Percentiles rank a stretch among this genome's conserved stretches.
Evolutionary conservation across 2,329 filamentous ascomycete genomes (phyloP).

Genomic region (Colletotrichum melonis): DNA sequence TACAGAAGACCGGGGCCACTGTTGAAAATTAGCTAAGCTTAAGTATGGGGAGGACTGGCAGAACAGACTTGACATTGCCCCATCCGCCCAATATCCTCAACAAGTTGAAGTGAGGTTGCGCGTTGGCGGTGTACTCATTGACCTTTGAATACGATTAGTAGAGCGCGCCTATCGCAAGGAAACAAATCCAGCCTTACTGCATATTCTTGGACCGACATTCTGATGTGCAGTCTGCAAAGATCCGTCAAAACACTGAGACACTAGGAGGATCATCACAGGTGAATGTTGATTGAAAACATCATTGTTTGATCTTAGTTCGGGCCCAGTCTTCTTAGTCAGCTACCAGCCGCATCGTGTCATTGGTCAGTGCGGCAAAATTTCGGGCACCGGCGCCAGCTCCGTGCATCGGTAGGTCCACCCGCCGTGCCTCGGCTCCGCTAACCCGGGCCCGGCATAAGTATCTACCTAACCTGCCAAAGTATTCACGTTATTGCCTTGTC

Average conservation of each 20-base stretch:
- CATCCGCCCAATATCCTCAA: constrained; percentile 36
- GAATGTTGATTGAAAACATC: background rate
- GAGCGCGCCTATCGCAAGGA: fast-evolving
- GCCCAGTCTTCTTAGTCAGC: background rate
- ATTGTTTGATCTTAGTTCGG: background rate
- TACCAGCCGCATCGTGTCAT: background rate
- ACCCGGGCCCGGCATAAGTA: no score
- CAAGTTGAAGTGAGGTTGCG: constrained; percentile 19
- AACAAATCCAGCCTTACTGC: background rate
- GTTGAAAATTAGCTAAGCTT: background rate
- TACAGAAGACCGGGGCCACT: constrained; percentile 20
- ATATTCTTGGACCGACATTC: constrained; percentile 1
- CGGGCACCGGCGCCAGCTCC: background rate
- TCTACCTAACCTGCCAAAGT: no score
- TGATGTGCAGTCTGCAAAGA: background rate
- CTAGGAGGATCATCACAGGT: background rate
- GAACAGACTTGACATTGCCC: constrained; percentile 36
- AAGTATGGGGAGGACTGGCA: fast-evolving
- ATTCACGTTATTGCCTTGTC: no score
- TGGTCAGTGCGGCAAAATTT: background rate
- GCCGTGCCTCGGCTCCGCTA: no score
- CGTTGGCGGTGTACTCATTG: constrained; percentile 4
- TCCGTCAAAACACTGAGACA: background rate
- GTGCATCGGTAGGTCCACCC: background rate
- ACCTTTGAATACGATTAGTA: background rate